Evolutionary conservation across 1,139 yeast genomes (phyloP).

Genomic region (Magnusiomyces sp.): DNA sequence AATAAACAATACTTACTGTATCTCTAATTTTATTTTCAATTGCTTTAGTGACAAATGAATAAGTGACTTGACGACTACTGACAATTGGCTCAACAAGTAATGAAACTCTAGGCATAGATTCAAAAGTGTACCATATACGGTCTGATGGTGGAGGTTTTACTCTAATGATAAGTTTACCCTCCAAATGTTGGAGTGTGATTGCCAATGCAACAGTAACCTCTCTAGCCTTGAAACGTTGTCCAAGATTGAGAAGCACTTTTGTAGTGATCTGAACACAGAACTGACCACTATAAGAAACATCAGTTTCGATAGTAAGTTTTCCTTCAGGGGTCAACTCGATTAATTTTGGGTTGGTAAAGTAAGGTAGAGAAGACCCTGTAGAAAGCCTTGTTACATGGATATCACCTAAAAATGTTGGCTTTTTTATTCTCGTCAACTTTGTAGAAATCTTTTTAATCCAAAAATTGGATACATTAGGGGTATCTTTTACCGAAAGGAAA

Average conservation of each 20-base stretch:
- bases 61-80: constrained; percentile 72
- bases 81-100: constrained; percentile 80
- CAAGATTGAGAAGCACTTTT: constrained; percentile 63
- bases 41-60: constrained; percentile 66
- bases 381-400: constrained; percentile 64
- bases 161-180: constrained; percentile 63
- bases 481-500: constrained; percentile 66
- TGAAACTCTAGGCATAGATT: constrained; percentile 52
- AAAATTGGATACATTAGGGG: constrained; percentile 52
- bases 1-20: constrained; percentile 34
- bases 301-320: constrained; percentile 50
- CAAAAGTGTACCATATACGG: constrained; percentile 86
- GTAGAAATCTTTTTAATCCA: constrained; percentile 54
- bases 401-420: constrained; percentile 81
- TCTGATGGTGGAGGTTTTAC: constrained; percentile 87
- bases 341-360: constrained; percentile 63
- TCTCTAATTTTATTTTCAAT: constrained; percentile 75
- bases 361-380: constrained; percentile 76
- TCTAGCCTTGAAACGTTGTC: constrained; percentile 65
- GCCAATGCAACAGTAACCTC: constrained; percentile 71
- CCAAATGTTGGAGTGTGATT: constrained; percentile 57
- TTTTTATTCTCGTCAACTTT: constrained; percentile 69
- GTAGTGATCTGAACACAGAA: constrained; percentile 72
- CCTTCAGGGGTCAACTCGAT: constrained; percentile 77
- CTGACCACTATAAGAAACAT: constrained; percentile 63